Base-by-base conservation (phyloP, 805 yeast genomes). In the Torulaspora delbrueckii region DNA sequence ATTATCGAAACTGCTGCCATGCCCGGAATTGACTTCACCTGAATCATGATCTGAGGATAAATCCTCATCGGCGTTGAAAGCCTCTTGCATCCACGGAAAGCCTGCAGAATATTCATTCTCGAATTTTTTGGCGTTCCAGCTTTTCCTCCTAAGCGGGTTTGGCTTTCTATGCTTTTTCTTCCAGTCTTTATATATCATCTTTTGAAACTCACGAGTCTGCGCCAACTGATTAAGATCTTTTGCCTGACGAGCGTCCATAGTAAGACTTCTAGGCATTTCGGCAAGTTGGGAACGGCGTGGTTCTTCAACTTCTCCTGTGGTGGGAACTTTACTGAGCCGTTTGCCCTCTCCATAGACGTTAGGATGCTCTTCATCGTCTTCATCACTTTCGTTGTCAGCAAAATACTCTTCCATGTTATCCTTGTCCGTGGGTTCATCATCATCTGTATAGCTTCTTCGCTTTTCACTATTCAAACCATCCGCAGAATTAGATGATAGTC, bases 181-280 rank as follows among this genome's bases (percentile, higher is more conserved):
- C 59, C 66, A 62, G 49, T 56, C 66, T 44, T 53, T 56, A 44
- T 63, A 67, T 18, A 71, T 62, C 55, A 69, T 53, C 40, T 61
- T 70, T 43, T 76, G 81, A 52, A 76, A 74, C 3, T 79, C 74
- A n/a, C 79, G 75, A 1, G 79, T 68, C 41, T 65, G 71, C 1
- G 61, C 48, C 8, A 68, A 32, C 7, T 50, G 42, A 16, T 55
- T 43, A 18, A 58, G 26, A 24, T 52, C 52, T 28, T 39, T 56
- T 42, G 53, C 61, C 43, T 46, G 50, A 16, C 56, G 55, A 12
- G 66, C 64, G 44, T 77, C 82, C 37, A 75, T 56, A 0, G 82
- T 77, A 49, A 71, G 74, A 9, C 81, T 70, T 50, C 81, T 64
- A 47, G 74, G 72, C 25, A 57, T 54, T 31, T 65, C 67, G 48